Evolutionary conservation across 2,329 filamentous ascomycete genomes (phyloP), one percentile per base, ranked within the genome.

Genomic region (Fulvia fulva): DNA sequence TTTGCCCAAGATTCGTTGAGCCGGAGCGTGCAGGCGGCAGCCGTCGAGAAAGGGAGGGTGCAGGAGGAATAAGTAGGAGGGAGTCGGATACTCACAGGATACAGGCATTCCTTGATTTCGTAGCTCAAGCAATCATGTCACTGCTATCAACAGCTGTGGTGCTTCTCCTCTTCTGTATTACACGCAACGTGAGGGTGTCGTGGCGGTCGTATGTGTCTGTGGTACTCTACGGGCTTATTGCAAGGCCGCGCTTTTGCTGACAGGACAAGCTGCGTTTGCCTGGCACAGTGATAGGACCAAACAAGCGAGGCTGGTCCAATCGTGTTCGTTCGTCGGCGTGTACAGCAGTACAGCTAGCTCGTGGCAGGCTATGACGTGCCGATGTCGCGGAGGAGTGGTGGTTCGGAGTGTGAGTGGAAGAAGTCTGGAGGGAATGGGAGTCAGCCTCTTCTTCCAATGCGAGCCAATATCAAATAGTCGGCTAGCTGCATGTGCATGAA

Each of bases 61-160:
- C 21, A 26, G 37, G 34, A 34, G 12, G 51, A 41, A 59, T 57
- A 71, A 68, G 57, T 63, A 65, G 56, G 56, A 58, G 62, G 56
- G 56, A 58, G 62, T 61, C 62, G 65, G 63, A 46, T 55, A 69
- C 67, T 68, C 59, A 69, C 67, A 65, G 59, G 60, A 53, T 61
- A 56, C 62, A 67, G 66, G 65, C 65, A 67, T 69, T 65, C 63
- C 65, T 67, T 62, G 63, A 53, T 53, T 51, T 43, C 26, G 23
- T 58, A 58, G 59, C 58, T 65, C 56, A 55, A 57, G 61, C 60
- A 56, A 60, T 51, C 52, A 63, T 62, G 63, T 56, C 53, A 58
- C 58, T 59, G 56, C 61, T 60, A 58, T 52, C 56, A 44, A 37
- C 22, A 43, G 26, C 52, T 44, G 28, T 53, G 51, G 25, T 50